These are phyloP conservation scores for Calonectria crousiana DNA, from an alignment of 2,329 filamentous ascomycete genomes.

Conservation along the genomic window DNA sequence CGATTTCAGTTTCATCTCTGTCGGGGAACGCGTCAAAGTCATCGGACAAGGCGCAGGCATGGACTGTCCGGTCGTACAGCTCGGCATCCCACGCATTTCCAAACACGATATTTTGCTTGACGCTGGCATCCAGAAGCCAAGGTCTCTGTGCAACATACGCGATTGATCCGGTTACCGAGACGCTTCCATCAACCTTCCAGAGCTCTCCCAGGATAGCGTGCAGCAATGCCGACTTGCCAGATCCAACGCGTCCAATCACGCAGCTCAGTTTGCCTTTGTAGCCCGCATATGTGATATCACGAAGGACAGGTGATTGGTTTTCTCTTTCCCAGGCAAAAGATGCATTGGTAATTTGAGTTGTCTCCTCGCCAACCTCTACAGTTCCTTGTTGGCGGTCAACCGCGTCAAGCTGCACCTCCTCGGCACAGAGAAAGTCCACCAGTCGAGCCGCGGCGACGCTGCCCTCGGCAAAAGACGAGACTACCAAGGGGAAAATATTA, in stretches of 20 bases:
- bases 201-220: constrained; percentile 8
- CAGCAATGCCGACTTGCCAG: constrained; percentile 4
- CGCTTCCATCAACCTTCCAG: background rate
- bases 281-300: background rate
- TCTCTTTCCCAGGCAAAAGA: background rate
- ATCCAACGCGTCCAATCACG: constrained; percentile 1
- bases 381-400: background rate
- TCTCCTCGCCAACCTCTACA: background rate
- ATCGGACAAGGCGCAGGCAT: background rate
- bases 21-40: background rate
- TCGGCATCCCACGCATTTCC: background rate
- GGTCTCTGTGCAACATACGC: constrained; percentile 10
- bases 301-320: background rate
- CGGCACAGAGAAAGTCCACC: background rate
- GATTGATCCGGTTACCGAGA: background rate
- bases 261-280: background rate
- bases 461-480: background rate
- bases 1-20: background rate
- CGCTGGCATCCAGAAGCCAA: constrained; percentile 9
- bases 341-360: background rate
- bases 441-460: background rate
- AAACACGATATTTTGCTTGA: constrained; percentile 13
- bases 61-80: background rate
- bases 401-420: background rate
- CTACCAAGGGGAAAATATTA: background rate